Evolutionary conservation across 106 monocot species (phyloP), one percentile per base, ranked within the genome.

Genomic region (Dendrobium nobile): DNA sequence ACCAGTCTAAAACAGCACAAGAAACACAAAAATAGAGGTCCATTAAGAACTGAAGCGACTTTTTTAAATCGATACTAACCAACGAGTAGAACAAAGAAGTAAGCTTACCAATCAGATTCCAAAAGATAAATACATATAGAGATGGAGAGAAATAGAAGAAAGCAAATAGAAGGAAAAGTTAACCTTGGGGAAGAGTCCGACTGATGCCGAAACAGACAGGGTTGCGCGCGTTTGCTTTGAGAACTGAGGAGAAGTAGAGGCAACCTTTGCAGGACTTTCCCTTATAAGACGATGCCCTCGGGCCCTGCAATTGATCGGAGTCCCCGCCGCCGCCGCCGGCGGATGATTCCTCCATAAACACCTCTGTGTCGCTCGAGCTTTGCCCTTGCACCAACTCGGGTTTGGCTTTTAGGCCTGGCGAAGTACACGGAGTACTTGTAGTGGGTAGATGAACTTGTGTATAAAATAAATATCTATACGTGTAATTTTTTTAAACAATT

Each of bases 201-300:
- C 83, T 78, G 89, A 97, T 75, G 81, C 97, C 97, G 41, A 92
- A 44, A 85, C 97, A 97, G 73, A 89, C 31, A 47, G 97, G 97
- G 13, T 83, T 91, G 18, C 85, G 82, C 22, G 77, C 65, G 40
- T 85, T 77, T 26, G 89, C 73, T 77, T 91, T 92, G 80, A 85
- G 87, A 44, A 85, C 18, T 3, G 97, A 97, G 31, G 97, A 90
- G 77, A 86, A 94, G 81, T 90, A 97, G 58, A 97, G 94, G 84
- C 90, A 94, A 0, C 97, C 97, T 78, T 93, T 97, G 86, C 97
- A 97, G 0, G 97, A 94, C 82, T 89, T 96, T 59, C 88, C 93
- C 84, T 92, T 88, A 18, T 43, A 48, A 7, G 76, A 76, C 8
- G 76, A 76, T 18, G 47, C 79, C 45, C n/a, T 72, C 47, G 78